phyloP scores from a whole-genome alignment of 164 flowering plant genomes.

The Hamamelis virginiana region DNA sequence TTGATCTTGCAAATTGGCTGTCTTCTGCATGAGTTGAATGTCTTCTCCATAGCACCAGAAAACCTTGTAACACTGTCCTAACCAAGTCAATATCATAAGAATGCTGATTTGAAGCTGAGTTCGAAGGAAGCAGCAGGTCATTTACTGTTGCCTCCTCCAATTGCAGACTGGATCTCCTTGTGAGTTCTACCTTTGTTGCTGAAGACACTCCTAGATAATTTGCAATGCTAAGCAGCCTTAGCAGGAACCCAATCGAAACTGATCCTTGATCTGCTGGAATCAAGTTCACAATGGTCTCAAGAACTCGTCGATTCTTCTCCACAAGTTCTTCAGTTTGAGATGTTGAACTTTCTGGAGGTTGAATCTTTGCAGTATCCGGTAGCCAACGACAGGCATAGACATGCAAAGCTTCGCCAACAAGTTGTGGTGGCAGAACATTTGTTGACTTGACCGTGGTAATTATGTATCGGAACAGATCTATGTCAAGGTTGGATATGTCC shows the following conservation, averaged over 20 bases:
- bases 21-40: conserved; percentile 26
- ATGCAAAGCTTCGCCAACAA: conserved; percentile 89
- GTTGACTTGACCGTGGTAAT: conserved; percentile 49
- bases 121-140: conserved; percentile 54
- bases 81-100: conserved; percentile 61
- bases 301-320: conserved; percentile 38
- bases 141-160: conserved; percentile 64
- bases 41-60: conserved; percentile 50
- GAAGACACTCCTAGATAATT: conserved; percentile 49
- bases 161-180: conserved; percentile 54
- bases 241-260: conserved; percentile 70
- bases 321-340: conserved; percentile 27
- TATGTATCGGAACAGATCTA: conserved; percentile 64
- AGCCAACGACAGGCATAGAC: conserved; percentile 81
- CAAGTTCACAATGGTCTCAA: conserved; percentile 67
- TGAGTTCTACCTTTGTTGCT: conserved; percentile 63
- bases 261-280: conserved; percentile 69
- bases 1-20: conserved; percentile 25
- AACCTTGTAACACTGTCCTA: conserved; percentile 51
- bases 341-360: conserved; percentile 30
- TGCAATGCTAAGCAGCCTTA: conserved; percentile 60
- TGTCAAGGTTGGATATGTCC: conserved; percentile 69
- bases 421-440: conserved; percentile 56
- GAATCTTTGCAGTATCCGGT: conserved; percentile 37
- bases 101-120: conserved; percentile 27